Evolutionary conservation across 139 green algal species (phyloP).

Genomic region (Tetradesmus obliquus): DNA sequence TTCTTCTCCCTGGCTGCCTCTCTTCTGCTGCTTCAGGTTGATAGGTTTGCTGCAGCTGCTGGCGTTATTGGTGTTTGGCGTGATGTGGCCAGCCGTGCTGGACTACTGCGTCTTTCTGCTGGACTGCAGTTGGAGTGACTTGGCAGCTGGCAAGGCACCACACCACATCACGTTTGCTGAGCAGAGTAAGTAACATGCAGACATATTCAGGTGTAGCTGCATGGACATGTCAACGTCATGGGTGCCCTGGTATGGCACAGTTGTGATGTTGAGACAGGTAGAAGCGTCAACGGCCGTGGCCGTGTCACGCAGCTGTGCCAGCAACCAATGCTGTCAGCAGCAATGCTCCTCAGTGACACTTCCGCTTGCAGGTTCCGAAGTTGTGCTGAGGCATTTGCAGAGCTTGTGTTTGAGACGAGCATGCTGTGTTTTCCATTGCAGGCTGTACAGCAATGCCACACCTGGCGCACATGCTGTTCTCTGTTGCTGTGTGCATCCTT

Average conservation of each 20-base stretch:
- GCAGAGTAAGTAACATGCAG: conserved; percentile 11
- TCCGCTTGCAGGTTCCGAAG: too few species aligned
- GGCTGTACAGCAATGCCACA: conserved; percentile 25
- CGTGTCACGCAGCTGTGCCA: too few species aligned
- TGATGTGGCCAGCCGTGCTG: conserved; percentile 24
- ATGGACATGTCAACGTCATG: not conserved
- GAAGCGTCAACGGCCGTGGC: too few species aligned
- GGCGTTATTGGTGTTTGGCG: conserved; percentile 6
- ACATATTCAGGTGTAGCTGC: not conserved
- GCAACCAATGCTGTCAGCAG: too few species aligned
- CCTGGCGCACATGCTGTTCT: conserved; percentile 38
- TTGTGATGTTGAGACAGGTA: not conserved
- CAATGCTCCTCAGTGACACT: too few species aligned
- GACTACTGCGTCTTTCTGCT: conserved; percentile 25
- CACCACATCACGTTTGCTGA: not conserved
- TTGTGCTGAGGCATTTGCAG: too few species aligned
- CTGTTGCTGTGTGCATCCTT: not conserved
- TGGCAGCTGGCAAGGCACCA: not conserved
- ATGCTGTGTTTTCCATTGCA: not conserved
- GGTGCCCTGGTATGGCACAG: not conserved
- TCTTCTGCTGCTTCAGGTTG: not conserved
- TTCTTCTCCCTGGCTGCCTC: not conserved
- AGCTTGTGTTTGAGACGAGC: not conserved
- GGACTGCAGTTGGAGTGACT: not conserved
- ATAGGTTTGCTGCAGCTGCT: conserved; percentile 4